Conservation (phyloP, 2,329 filamentous ascomycete genomes). For the Fusarium veterinarium region DNA sequence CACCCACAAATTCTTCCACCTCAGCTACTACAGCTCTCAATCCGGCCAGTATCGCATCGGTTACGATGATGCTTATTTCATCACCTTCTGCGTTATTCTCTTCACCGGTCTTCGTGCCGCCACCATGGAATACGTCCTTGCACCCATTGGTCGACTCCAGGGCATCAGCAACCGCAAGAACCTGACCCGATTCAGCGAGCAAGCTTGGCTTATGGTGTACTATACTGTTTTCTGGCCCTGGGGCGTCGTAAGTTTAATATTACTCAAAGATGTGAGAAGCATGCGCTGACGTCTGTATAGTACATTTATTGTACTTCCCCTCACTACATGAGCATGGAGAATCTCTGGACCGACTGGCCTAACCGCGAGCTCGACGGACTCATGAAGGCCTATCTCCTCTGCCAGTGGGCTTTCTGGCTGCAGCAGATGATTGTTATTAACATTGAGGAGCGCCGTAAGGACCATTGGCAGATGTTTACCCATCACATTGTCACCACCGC, state of each 20-base stretch:
- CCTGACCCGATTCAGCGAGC: slow-evolving; percentile 87
- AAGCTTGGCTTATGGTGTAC: slow-evolving; percentile 91
- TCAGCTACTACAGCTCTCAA: slow-evolving; percentile 82
- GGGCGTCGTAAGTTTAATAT: slow-evolving; percentile 74
- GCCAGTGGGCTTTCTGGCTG: slow-evolving; percentile 91
- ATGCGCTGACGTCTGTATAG: slow-evolving; percentile 56
- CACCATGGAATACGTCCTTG: slow-evolving; percentile 87
- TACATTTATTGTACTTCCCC: slow-evolving; percentile 83
- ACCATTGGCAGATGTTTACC: slow-evolving; percentile 94
- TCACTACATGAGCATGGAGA: slow-evolving; percentile 80
- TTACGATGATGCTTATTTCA: slow-evolving; percentile 82
- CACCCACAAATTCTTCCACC: slow-evolving; percentile 87
- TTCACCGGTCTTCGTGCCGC: slow-evolving; percentile 89
- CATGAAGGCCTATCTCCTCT: slow-evolving; percentile 90
- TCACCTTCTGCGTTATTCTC: slow-evolving; percentile 82
- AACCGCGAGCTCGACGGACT: slow-evolving; percentile 77
- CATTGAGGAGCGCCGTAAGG: slow-evolving; percentile 93
- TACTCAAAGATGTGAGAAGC: not conserved
- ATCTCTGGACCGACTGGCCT: slow-evolving; percentile 89
- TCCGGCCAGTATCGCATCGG: slow-evolving; percentile 80
- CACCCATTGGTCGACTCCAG: slow-evolving; percentile 76
- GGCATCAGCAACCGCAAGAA: slow-evolving; percentile 83
- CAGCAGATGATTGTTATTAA: slow-evolving; percentile 95
- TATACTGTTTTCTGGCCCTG: slow-evolving; percentile 84
- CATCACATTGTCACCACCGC: slow-evolving; percentile 92